Evolutionary conservation across 2,329 filamentous ascomycete genomes (phyloP).

Genomic region (Polychaeton citri): DNA sequence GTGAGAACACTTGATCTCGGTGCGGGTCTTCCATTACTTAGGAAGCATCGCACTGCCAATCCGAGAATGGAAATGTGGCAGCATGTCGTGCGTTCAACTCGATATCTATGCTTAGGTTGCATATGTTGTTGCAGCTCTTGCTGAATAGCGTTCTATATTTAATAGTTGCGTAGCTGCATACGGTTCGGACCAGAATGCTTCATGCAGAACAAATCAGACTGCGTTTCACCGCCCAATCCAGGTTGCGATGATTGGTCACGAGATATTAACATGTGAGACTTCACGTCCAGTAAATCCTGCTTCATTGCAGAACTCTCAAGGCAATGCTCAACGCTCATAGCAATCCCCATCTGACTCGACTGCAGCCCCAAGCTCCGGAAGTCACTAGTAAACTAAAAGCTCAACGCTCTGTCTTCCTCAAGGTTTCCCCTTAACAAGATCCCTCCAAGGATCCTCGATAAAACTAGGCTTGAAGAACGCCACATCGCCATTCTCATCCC

Average conservation of each 20-base stretch:
- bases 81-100: neutral
- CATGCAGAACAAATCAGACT: neutral
- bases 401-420: no score
- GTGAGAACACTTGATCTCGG: neutral
- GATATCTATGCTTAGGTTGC: neutral
- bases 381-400: no score
- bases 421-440: no score
- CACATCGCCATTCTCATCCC: constrained; percentile 44
- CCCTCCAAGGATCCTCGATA: constrained; percentile 60
- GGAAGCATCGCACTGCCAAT: no score
- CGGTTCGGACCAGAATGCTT: neutral
- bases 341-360: neutral
- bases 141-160: neutral
- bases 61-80: no score
- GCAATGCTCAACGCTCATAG: neutral
- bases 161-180: neutral
- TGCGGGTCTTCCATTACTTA: neutral
- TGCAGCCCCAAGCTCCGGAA: no score
- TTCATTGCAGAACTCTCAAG: neutral
- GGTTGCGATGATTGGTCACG: neutral
- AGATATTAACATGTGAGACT: neutral
- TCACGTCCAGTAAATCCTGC: neutral
- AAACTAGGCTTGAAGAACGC: constrained; percentile 58
- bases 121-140: neutral
- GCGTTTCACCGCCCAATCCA: neutral